Base-by-base conservation (phyloP, 352 stramenopile genomes). In the Globisporangium rhizosaccharum region DNA sequence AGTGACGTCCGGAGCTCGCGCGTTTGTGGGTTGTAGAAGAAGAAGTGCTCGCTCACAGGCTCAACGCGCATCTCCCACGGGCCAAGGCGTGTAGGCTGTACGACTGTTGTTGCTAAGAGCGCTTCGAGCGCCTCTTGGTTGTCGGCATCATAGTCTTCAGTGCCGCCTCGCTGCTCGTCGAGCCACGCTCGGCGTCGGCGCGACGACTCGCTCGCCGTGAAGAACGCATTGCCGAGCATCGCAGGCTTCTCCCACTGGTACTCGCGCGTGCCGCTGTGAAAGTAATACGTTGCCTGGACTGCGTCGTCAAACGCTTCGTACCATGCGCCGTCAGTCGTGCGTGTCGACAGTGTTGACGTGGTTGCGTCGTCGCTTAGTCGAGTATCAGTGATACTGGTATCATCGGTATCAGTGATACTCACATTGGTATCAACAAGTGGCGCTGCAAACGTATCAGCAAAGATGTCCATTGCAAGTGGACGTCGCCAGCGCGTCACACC, bases 391-490 rank as follows among this genome's bases (percentile, higher is more conserved):
- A 23, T 46, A 46, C 41, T n/a, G 41, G 15, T 18, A 46, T n/a
- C 18, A 3, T 18, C 18, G 4, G 39, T 45, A 45, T 18, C 39
- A 45, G 11, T 12, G 12, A 18, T n/a, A n/a, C 12, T 45, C 17
- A 12, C 4, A 20, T 41, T 41, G 12, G 26, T 10, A 51, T 42
- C 50, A 17, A 15, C 36, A 64, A 75, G 70, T 3, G 81, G 74
- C 50, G 73, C 53, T 3, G 70, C 59, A 61, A 88, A 88, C 0
- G 60, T 51, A 50, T 92, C 83, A 17, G 65, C 56, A 58, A 94
- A 94, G 42, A 94, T 80, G 44, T 76, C 72, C 81, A 92, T 92
- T 10, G 81, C 83, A 25, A 92, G 58, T 17, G 85, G 85, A 53
- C 75, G 66, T 28, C 73, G 62, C 71, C 75, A 83, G 25, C 82